Percentiles rank a stretch among this genome's conserved stretches.
These are phyloP conservation scores for Tulasnella sp. DNA, from an alignment of 768 basidiomycete genomes.

Conservation along the genomic window DNA sequence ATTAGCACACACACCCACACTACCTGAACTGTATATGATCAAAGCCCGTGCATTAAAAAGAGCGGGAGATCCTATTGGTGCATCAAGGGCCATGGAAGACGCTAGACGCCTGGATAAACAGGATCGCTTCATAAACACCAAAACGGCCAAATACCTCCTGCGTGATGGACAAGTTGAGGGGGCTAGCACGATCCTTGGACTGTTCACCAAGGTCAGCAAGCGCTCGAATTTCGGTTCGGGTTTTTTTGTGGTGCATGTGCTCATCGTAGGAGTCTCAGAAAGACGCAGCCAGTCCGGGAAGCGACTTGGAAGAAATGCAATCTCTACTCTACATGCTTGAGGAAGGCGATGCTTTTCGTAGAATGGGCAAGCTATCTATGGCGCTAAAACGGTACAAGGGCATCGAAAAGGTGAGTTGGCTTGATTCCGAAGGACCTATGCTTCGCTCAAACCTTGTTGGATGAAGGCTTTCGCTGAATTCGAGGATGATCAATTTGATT, in stretches of 20 bases:
- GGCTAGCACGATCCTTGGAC: constrained; percentile 58
- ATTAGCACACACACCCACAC: constrained; percentile 76
- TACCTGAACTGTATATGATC: constrained; percentile 79
- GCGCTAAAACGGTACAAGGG: constrained; percentile 80
- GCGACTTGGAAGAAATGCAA: constrained; percentile 93
- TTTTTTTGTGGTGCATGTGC: neutral
- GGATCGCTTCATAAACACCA: constrained; percentile 91
- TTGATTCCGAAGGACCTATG: neutral
- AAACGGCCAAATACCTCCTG: constrained; percentile 81
- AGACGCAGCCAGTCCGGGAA: constrained; percentile 60
- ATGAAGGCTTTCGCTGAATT: constrained; percentile 72
- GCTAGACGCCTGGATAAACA: constrained; percentile 82
- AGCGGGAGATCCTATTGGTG: constrained; percentile 65
- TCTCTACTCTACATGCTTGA: constrained; percentile 77
- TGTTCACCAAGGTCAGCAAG: constrained; percentile 81
- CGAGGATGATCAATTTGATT: constrained; percentile 96
- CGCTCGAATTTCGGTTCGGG: neutral
- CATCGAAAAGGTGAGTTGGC: constrained; percentile 49
- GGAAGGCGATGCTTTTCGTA: constrained; percentile 60
- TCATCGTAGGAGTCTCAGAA: constrained; percentile 53
- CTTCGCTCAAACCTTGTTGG: neutral
- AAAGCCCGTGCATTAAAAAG: constrained; percentile 80
- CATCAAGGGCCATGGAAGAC: constrained; percentile 64
- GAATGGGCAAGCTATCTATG: constrained; percentile 52
- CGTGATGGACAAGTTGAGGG: constrained; percentile 70